These are phyloP conservation scores for Nicotiana knightiana DNA, from an alignment of 257 asterid species.

Conservation along the genomic window DNA sequence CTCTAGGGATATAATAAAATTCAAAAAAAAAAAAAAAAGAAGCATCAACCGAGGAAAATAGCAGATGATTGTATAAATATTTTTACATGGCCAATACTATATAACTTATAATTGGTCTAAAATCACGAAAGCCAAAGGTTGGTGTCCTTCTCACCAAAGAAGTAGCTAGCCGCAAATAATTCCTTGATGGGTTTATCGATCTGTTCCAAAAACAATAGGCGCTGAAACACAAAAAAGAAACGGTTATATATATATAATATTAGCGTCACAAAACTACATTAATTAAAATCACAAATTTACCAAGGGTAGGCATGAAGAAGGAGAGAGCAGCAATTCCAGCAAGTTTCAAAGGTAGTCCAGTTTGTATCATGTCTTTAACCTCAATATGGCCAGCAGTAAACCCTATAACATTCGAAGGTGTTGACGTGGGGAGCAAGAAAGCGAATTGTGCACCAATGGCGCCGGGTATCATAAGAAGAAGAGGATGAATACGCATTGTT, in stretches of 20 bases:
- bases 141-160: background rate
- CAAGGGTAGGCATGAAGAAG: conserved; percentile 80
- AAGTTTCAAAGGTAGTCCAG: conserved; percentile 60
- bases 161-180: conserved; percentile 7
- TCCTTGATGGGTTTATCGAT: conserved; percentile 23
- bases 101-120: background rate
- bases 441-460: conserved; percentile 73
- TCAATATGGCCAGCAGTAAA: conserved; percentile 78
- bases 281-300: conserved; percentile 24
- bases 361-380: conserved; percentile 53
- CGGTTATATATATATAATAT: no score
- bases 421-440: conserved; percentile 66
- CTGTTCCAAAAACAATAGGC: conserved; percentile 50
- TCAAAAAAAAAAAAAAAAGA: background rate
- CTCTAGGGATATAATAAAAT: background rate
- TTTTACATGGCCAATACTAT: background rate
- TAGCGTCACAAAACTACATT: background rate
- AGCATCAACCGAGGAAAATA: no score
- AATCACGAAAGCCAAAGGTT: background rate
- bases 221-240: conserved; percentile 38
- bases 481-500: conserved; percentile 57
- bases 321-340: conserved; percentile 49
- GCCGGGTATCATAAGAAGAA: conserved; percentile 70
- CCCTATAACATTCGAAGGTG: conserved; percentile 84
- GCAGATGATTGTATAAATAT: background rate